Conservation (phyloP, 2,329 filamentous ascomycete species). For the Fusarium sp. region DNA sequence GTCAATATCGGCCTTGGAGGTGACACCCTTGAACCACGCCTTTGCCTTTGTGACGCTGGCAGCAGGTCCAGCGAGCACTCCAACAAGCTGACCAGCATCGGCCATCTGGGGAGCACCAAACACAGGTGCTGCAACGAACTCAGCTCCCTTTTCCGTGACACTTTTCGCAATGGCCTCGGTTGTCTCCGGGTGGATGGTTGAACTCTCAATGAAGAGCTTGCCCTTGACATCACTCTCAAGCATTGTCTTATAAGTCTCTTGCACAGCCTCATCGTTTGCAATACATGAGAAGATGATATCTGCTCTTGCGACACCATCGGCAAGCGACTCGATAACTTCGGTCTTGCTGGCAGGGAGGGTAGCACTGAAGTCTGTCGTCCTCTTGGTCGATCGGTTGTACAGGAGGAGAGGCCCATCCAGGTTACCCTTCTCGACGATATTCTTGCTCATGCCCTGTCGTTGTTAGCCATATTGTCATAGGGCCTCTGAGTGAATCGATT, state of each 20-base stretch:
- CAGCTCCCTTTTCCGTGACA: slow-evolving; percentile 68
- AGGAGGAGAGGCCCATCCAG: slow-evolving; percentile 78
- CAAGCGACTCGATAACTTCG: slow-evolving; percentile 70
- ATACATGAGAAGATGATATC: slow-evolving; percentile 88
- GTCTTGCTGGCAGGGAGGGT: slow-evolving; percentile 71
- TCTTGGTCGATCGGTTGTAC: slow-evolving; percentile 80
- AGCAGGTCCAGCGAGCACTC: slow-evolving; percentile 75
- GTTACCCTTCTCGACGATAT: slow-evolving; percentile 80
- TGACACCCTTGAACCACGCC: slow-evolving; percentile 79
- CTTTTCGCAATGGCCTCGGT: slow-evolving; percentile 72
- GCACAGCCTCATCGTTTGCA: slow-evolving; percentile 79
- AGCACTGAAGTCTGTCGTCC: slow-evolving; percentile 71
- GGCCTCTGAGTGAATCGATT: not conserved
- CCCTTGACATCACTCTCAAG: slow-evolving; percentile 66
- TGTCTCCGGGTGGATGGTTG: slow-evolving; percentile 86
- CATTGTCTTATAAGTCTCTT: slow-evolving; percentile 68
- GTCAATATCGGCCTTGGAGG: slow-evolving; percentile 75
- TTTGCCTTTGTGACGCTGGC: slow-evolving; percentile 70
- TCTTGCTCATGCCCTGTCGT: slow-evolving; percentile 81
- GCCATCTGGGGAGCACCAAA: slow-evolving; percentile 79
- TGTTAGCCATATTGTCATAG: not conserved
- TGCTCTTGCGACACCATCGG: slow-evolving; percentile 72
- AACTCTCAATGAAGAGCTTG: slow-evolving; percentile 89
- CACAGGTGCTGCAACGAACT: slow-evolving; percentile 78
- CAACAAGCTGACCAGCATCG: slow-evolving; percentile 76